Base-by-base conservation (phyloP, 164 flowering plant genomes). In the Kalanchoe fedtschenkoi region DNA sequence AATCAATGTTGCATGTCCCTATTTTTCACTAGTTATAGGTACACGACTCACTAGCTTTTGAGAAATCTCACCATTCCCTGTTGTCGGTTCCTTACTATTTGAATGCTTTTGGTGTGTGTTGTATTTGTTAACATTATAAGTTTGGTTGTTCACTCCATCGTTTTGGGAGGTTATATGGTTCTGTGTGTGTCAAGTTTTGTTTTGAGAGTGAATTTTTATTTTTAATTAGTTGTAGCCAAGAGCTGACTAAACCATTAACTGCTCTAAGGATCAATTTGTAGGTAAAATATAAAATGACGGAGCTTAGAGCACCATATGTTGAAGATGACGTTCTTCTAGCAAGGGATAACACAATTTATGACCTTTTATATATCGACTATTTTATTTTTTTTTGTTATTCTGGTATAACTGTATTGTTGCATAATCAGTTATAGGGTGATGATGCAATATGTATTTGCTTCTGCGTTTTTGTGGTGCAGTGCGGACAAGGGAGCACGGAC, bases 401-500 rank as follows among this genome's bases (percentile, higher is more conserved):
- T 26, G 35, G 30, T 54, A n/a, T 11, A 1, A 15, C 44, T 44
- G 16, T 57, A 21, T 42, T 34, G n/a, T 54, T 46, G 24, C 44
- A 24, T 61, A 21, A 51, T 1, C 19, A 24, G 34, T 6, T 9
- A 21, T n/a, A 63, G 35, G 10, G 30, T 65, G 37, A 32, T 43
- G 34, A 19, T 60, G 42, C 17, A 56, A 28, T 39, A 2, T 26
- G 32, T 34, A 43, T 60, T 54, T 55, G 33, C 59, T 68, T 26
- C 67, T 38, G 29, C 65, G 47, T 76, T 72, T 41, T 62, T 64
- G 59, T 72, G 29, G 61, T 65, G 69, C 59, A 95, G 99, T 95
- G 99, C 77, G 99, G 99, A 62, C 99, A 86, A 77, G 99, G 99
- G 68, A 77, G 91, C 72, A 91, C 97, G 62, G 99, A 95, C 75